phyloP scores from a whole-genome alignment of 2,329 filamentous ascomycete species.

The Fonsecaea monophora region DNA sequence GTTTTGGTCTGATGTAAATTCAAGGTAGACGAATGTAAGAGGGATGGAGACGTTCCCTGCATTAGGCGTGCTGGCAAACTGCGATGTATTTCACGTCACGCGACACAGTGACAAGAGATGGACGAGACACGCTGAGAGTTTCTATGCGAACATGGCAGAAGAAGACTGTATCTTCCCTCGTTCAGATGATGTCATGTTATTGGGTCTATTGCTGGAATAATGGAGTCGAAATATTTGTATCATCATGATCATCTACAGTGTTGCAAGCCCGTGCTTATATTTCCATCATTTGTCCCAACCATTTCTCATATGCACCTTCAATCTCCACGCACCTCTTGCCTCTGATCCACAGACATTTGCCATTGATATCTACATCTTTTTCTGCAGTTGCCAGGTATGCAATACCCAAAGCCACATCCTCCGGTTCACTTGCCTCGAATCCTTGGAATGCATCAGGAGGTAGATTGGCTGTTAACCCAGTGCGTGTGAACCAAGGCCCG shows the following conservation, averaged over 20 bases:
- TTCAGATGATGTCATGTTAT: background rate
- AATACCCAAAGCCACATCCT: constrained; percentile 15
- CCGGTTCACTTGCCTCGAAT: constrained; percentile 8
- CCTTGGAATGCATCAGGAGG: background rate
- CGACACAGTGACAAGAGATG: background rate
- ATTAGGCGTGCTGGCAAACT: background rate
- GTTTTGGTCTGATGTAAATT: background rate
- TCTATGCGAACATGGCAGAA: background rate
- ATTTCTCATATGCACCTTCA: constrained; percentile 11
- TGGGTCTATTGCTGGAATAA: background rate
- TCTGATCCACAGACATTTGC: constrained; percentile 16
- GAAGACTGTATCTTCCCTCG: background rate
- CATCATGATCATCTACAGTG: background rate
- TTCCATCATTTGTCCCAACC: constrained; percentile 11
- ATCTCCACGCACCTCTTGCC: constrained; percentile 18
- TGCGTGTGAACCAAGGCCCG: constrained; percentile 15
- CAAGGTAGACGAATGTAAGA: background rate
- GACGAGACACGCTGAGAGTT: background rate
- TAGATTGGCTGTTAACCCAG: constrained; percentile 10
- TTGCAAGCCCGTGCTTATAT: background rate
- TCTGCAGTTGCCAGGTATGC: constrained; percentile 18
- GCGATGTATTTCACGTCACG: background rate
- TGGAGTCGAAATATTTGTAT: background rate
- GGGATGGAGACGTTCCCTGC: background rate
- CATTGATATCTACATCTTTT: constrained; percentile 7